Percentiles rank a stretch among this genome's conserved stretches.
phyloP scores from a whole-genome alignment of 1,139 yeast species.

The Sugiyamaella pinicola region DNA sequence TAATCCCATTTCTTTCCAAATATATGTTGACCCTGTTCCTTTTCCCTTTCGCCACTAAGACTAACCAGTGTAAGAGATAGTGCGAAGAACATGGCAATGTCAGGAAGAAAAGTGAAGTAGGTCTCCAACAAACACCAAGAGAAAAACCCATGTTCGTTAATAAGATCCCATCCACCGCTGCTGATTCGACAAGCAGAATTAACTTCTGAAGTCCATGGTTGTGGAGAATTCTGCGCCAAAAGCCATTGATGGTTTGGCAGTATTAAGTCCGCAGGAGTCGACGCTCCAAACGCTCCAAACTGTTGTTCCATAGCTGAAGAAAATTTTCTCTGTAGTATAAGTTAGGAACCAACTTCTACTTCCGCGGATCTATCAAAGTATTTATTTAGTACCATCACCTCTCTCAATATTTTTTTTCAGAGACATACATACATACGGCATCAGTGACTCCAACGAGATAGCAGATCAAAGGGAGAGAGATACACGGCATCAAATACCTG shows the following conservation, averaged over 20 bases:
- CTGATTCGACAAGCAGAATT: slow-evolving; percentile 8
- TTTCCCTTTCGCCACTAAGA: slow-evolving; percentile 6
- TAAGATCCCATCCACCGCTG: slow-evolving; percentile 20
- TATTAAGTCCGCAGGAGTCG: slow-evolving; percentile 6
- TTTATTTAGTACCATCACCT: too few relatives aligned
- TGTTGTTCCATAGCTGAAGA: slow-evolving; percentile 6
- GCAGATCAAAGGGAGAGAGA: background rate
- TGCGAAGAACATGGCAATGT: slow-evolving; percentile 10
- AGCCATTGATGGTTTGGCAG: slow-evolving; percentile 8
- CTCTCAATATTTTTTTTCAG: background rate
- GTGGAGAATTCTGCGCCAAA: slow-evolving; percentile 4
- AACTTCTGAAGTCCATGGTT: slow-evolving; percentile 7
- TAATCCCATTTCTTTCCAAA: slow-evolving; percentile 18
- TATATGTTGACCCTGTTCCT: background rate
- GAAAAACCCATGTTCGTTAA: slow-evolving; percentile 20
- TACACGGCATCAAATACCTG: slow-evolving; percentile 2
- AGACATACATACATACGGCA: background rate
- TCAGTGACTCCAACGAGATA: background rate
- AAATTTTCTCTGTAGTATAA: background rate
- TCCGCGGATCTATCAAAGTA: background rate
- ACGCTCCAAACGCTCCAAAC: slow-evolving; percentile 11
- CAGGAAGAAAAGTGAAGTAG: slow-evolving; percentile 23
- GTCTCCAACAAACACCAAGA: slow-evolving; percentile 27
- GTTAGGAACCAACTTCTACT: background rate
- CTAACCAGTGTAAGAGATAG: background rate